Percentiles rank a stretch among this genome's conserved stretches.
Evolutionary conservation across 176 grass and related monocot genomes (phyloP).

Genomic region (Thinopyrum elongatum): DNA sequence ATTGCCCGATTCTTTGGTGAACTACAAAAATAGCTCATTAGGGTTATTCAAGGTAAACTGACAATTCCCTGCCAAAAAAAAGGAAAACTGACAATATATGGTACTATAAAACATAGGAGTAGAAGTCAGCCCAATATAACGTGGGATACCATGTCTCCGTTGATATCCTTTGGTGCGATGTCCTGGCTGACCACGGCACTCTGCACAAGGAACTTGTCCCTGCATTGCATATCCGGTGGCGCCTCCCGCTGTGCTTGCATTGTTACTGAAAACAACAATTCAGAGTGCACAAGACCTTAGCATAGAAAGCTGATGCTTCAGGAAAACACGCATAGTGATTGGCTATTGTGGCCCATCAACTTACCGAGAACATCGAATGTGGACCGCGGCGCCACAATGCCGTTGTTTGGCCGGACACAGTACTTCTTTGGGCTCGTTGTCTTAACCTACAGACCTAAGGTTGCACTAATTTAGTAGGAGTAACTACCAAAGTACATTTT

Average conservation of each 20-base stretch:
- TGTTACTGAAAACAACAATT: conserved; percentile 62
- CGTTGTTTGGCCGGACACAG: conserved; percentile 88
- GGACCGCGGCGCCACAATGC: conserved; percentile 75
- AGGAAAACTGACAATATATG: background rate
- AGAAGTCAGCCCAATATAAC: background rate
- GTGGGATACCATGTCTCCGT: conserved; percentile 57
- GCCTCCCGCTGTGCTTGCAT: conserved; percentile 90
- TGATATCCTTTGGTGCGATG: conserved; percentile 55
- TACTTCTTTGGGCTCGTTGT: conserved; percentile 98
- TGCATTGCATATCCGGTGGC: conserved; percentile 84
- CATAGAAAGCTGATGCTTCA: background rate
- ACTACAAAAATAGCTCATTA: conserved; percentile 46
- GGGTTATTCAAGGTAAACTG: background rate
- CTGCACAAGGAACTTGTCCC: conserved; percentile 94
- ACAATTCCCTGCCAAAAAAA: background rate
- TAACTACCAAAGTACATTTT: background rate
- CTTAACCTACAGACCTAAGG: conserved; percentile 64
- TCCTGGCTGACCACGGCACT: conserved; percentile 65
- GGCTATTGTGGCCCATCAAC: background rate
- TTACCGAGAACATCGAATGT: conserved; percentile 73
- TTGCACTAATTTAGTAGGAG: background rate
- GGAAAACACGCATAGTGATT: background rate
- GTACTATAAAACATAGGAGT: background rate
- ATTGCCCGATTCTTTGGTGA: conserved; percentile 81
- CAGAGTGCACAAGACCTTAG: background rate